Percentiles rank a stretch among this genome's conserved stretches.
Evolutionary conservation across 2,329 filamentous ascomycete genomes (phyloP).

Genomic region (Beauveria medogensis): DNA sequence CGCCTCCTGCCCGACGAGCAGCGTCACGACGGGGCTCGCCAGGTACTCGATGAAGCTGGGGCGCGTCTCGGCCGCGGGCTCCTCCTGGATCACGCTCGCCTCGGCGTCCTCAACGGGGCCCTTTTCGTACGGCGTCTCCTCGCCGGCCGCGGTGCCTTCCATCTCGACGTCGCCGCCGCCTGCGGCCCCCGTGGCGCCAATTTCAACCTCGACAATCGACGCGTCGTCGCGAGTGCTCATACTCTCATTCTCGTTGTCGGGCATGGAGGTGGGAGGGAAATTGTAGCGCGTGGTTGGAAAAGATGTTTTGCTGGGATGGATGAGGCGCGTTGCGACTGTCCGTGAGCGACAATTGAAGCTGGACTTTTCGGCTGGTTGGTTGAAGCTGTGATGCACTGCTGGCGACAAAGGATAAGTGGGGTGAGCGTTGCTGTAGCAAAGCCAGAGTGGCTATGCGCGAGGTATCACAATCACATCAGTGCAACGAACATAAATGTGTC

Average conservation of each 20-base stretch:
- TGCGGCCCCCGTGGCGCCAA: constrained; percentile 17
- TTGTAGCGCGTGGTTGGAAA: not conserved
- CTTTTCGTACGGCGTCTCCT: constrained; percentile 27
- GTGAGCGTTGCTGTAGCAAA: not conserved
- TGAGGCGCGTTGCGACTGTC: not conserved
- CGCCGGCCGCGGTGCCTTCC: constrained; percentile 21
- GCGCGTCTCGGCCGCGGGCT: constrained; percentile 26
- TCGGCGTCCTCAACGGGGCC: constrained; percentile 21
- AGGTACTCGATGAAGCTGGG: constrained; percentile 51
- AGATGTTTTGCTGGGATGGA: no score
- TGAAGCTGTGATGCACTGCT: not conserved
- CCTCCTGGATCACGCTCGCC: constrained; percentile 28
- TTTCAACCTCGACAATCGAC: constrained; percentile 14
- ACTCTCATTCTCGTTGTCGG: constrained; percentile 17
- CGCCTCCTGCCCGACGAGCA: constrained; percentile 56
- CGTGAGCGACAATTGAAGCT: not conserved
- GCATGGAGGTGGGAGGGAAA: constrained; percentile 18
- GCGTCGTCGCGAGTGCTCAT: constrained; percentile 13
- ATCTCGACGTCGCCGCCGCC: constrained; percentile 30
- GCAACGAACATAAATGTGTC: no score
- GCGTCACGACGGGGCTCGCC: constrained; percentile 59
- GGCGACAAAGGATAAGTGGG: not conserved
- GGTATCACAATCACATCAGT: not conserved
- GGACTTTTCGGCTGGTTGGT: not conserved
- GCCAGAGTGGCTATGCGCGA: not conserved